A percentile compares a stretch with the other conserved stretches of the same genome.
Conservation (phyloP, 768 basidiomycete species). For the Lentinula sp. region DNA sequence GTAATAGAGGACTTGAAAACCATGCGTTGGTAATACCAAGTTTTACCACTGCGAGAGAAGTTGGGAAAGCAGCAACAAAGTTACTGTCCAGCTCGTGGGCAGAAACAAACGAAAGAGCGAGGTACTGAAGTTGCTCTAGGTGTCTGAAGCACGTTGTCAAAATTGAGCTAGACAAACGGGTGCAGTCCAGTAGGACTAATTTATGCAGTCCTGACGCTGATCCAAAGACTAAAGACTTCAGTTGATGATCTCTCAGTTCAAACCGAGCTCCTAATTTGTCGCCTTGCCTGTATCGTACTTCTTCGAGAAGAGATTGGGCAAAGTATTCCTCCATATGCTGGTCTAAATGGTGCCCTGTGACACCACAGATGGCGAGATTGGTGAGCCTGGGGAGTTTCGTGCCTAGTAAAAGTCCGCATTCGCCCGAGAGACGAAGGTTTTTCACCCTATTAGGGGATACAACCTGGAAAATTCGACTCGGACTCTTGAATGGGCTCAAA, state of each 20-base stretch:
- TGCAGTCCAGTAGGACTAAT: conserved; percentile 29
- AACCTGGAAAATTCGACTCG: conserved; percentile 22
- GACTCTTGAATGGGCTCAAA: conserved; percentile 18
- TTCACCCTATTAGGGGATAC: conserved; percentile 17
- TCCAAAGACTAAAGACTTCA: conserved; percentile 21
- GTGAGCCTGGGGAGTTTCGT: conserved; percentile 16
- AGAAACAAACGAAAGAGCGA: conserved; percentile 28
- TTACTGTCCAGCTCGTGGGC: conserved; percentile 24
- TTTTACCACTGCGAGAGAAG: conserved; percentile 24
- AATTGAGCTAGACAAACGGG: conserved; percentile 20
- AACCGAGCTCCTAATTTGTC: conserved; percentile 23
- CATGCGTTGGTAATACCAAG: conserved; percentile 27
- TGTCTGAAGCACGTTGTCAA: conserved; percentile 22
- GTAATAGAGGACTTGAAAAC: conserved; percentile 20
- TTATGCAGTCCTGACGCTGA: conserved; percentile 17
- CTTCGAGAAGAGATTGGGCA: conserved; percentile 21
- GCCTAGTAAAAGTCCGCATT: conserved; percentile 15
- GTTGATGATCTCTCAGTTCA: conserved; percentile 26
- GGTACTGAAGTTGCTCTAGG: conserved; percentile 23
- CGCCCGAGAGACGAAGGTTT: conserved; percentile 28
- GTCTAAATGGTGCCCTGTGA: conserved; percentile 30
- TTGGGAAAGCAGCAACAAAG: conserved; percentile 24
- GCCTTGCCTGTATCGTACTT: conserved; percentile 27
- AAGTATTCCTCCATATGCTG: conserved; percentile 19
- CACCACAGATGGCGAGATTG: conserved; percentile 22